These are phyloP conservation scores for Eremothecium cymbalariae DNA, from an alignment of 1,139 yeast genomes.

Conservation along the genomic window DNA sequence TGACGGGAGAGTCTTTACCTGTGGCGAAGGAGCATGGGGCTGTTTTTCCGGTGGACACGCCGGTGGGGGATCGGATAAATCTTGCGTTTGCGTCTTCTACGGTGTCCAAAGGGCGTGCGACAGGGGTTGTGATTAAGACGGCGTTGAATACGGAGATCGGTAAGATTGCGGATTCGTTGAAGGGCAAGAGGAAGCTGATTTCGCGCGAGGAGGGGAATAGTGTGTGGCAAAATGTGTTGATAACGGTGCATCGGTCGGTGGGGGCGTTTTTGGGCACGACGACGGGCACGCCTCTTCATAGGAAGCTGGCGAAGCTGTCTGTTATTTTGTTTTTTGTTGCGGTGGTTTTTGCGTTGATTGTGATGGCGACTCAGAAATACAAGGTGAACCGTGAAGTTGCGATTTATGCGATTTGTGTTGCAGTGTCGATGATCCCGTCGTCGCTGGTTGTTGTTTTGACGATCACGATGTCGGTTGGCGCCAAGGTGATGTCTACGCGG, in stretches of 20 bases:
- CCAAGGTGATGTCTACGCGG: constrained; percentile 87
- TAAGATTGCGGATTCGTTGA: constrained; percentile 82
- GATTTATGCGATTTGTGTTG: constrained; percentile 88
- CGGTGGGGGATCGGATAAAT: constrained; percentile 61
- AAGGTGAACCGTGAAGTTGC: constrained; percentile 90
- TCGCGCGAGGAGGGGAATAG: constrained; percentile 41
- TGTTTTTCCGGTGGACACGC: constrained; percentile 34
- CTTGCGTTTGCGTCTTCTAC: constrained; percentile 94
- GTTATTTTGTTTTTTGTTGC: constrained; percentile 77
- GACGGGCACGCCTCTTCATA: constrained; percentile 86
- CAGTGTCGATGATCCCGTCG: constrained; percentile 98
- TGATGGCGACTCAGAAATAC: constrained; percentile 82
- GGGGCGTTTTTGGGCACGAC: constrained; percentile 68
- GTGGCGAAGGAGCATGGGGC: constrained; percentile 50
- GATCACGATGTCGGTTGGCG: constrained; percentile 92
- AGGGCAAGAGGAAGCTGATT: constrained; percentile 76
- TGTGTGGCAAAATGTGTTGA: constrained; percentile 29
- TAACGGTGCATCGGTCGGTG: constrained; percentile 43
- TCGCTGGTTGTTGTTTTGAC: constrained; percentile 96
- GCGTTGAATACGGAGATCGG: constrained; percentile 90
- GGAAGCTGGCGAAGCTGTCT: constrained; percentile 90
- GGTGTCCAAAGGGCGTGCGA: constrained; percentile 89
- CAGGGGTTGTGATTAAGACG: constrained; percentile 86
- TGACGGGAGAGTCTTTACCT: constrained; percentile 92
- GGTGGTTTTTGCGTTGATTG: constrained; percentile 77